These are phyloP conservation scores for Xylaria acuta DNA, from an alignment of 495 filamentous ascomycete species.

Conservation along the genomic window DNA sequence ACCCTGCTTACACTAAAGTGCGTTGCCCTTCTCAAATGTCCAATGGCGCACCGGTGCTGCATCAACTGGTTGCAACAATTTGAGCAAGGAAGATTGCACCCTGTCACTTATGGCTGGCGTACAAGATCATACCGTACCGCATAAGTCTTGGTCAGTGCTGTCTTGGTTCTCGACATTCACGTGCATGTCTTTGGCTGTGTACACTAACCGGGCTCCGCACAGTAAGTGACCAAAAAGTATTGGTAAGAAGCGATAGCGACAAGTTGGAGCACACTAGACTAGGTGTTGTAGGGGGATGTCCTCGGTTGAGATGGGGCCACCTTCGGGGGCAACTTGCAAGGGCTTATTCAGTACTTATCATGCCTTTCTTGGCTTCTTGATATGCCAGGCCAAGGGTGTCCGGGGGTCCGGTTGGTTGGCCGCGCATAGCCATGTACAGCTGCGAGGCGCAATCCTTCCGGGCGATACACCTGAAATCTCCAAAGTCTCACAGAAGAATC, in stretches of 20 bases:
- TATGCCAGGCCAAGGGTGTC: not conserved
- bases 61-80: not conserved
- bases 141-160: not conserved
- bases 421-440: not conserved
- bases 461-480: constrained; percentile 9
- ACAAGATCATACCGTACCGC: not conserved
- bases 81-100: not conserved
- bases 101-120: not conserved
- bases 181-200: not conserved
- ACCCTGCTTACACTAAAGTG: not conserved
- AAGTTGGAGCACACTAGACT: constrained; percentile 8
- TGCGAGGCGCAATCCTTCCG: constrained; percentile 12
- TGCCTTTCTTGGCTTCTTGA: not conserved
- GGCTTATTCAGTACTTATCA: not conserved
- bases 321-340: not conserved
- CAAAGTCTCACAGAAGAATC: not conserved
- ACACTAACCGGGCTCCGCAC: constrained; percentile 4
- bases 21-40: constrained; percentile 3
- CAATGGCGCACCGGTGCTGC: not conserved
- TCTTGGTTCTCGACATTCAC: not conserved
- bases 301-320: not conserved
- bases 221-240: constrained; percentile 11
- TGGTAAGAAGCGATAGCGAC: constrained; percentile 5
- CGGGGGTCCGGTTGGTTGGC: not conserved
- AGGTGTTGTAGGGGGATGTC: not conserved